These are phyloP conservation scores for Peribolospora baueri DNA, from an alignment of 768 basidiomycete genomes.

Conservation along the genomic window DNA sequence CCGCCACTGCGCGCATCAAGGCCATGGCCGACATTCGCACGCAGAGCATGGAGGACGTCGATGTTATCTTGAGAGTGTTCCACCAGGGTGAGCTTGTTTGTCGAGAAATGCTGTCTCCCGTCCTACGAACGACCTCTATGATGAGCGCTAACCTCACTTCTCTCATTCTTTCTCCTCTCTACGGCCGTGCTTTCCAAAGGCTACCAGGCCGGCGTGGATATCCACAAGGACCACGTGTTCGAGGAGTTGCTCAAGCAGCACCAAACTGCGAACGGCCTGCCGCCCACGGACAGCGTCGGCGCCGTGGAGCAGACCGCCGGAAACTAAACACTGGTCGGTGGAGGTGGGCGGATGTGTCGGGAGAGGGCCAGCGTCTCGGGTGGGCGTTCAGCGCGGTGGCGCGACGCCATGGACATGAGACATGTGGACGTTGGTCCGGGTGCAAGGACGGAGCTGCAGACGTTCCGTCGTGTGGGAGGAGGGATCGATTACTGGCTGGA, in stretches of 20 bases:
- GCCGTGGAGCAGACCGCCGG: neutral
- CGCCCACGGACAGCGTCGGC: neutral
- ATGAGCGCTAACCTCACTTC: constrained; percentile 1
- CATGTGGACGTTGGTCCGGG: too few relatives aligned
- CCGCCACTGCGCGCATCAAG: constrained; percentile 97
- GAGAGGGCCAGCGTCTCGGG: too few relatives aligned
- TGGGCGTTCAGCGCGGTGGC: too few relatives aligned
- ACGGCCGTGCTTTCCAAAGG: neutral
- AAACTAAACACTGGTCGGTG: neutral
- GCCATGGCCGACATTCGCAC: constrained; percentile 94
- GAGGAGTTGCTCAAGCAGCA: constrained; percentile 67
- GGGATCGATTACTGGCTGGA: too few relatives aligned
- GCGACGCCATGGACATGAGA: too few relatives aligned
- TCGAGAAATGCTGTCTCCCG: too few relatives aligned
- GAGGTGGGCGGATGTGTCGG: too few relatives aligned
- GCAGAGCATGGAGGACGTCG: constrained; percentile 97
- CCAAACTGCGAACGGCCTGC: constrained; percentile 7
- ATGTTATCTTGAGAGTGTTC: constrained; percentile 83
- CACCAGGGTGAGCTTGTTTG: constrained; percentile 36
- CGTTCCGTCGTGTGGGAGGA: too few relatives aligned
- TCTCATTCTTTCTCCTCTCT: neutral
- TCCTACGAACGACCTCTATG: too few relatives aligned
- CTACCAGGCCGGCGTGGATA: neutral
- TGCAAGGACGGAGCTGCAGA: too few relatives aligned
- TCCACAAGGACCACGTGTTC: constrained; percentile 34